These are phyloP conservation scores for Lichenothelia convexa DNA, from an alignment of 495 filamentous ascomycete genomes.

Conservation along the genomic window DNA sequence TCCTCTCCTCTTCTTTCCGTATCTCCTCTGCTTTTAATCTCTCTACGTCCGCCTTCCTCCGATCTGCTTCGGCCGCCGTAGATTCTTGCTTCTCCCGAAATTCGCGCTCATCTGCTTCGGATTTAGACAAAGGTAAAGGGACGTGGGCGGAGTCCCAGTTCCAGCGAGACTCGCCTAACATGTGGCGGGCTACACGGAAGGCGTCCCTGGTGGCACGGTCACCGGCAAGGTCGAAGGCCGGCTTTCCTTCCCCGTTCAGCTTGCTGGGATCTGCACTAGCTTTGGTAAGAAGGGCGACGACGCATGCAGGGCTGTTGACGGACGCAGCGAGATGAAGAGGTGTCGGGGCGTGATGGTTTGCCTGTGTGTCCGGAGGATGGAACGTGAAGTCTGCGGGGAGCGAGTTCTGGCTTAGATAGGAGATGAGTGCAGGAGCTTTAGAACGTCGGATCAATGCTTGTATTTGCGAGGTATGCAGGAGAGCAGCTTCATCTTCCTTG, in stretches of 20 bases:
- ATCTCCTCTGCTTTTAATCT: constrained; percentile 20
- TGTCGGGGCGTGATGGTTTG: constrained; percentile 72
- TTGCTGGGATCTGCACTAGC: constrained; percentile 54
- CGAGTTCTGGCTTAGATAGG: constrained; percentile 59
- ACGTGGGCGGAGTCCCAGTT: constrained; percentile 63
- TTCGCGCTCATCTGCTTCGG: constrained; percentile 47
- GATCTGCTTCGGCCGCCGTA: constrained; percentile 35
- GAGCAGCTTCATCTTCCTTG: constrained; percentile 63
- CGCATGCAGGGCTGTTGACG: constrained; percentile 51
- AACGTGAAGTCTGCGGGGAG: constrained; percentile 55
- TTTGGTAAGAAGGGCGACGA: constrained; percentile 60
- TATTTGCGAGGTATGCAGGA: constrained; percentile 70
- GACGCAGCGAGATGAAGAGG: constrained; percentile 73
- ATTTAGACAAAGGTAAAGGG: constrained; percentile 45
- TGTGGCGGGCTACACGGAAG: constrained; percentile 70
- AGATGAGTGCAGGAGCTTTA: constrained; percentile 69
- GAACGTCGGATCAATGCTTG: constrained; percentile 77
- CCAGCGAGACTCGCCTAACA: constrained; percentile 60
- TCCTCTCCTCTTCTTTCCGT: constrained; percentile 32
- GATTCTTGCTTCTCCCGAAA: constrained; percentile 37
- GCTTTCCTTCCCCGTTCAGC: constrained; percentile 45
- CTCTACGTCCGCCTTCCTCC: constrained; percentile 29
- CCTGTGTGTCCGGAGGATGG: constrained; percentile 42
- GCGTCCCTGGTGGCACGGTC: constrained; percentile 77
- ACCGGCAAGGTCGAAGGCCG: constrained; percentile 72